These are phyloP conservation scores for Penicillium sp. DNA, from an alignment of 2,329 filamentous ascomycete genomes.

Conservation along the genomic window DNA sequence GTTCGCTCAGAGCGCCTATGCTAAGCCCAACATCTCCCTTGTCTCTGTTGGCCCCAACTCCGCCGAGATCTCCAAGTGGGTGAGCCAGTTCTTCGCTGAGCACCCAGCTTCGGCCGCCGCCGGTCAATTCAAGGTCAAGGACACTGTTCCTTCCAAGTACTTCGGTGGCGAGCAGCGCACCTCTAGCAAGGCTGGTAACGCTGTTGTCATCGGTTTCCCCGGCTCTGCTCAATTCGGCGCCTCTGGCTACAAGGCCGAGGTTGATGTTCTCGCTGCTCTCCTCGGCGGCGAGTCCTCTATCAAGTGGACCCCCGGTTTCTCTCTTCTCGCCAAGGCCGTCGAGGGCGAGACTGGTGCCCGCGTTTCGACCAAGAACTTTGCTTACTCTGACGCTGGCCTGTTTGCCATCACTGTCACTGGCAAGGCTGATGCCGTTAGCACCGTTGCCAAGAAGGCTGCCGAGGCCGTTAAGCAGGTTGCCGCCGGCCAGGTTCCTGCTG, in stretches of 20 bases:
- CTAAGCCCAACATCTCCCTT: slow-evolving; percentile 85
- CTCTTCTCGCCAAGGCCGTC: slow-evolving; percentile 76
- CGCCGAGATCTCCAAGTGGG: slow-evolving; percentile 78
- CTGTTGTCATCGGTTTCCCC: slow-evolving; percentile 86
- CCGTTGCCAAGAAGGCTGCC: slow-evolving; percentile 71
- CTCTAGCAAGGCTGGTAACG: slow-evolving; percentile 70
- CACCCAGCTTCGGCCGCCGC: slow-evolving; percentile 53
- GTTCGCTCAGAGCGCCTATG: slow-evolving; percentile 75
- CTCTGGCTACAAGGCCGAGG: slow-evolving; percentile 80
- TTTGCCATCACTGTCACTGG: slow-evolving; percentile 79
- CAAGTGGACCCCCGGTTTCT: slow-evolving; percentile 96
- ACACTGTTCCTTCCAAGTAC: slow-evolving; percentile 72
- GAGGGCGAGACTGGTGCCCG: slow-evolving; percentile 62
- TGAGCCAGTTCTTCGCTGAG: slow-evolving; percentile 83
- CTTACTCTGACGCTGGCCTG: slow-evolving; percentile 93
- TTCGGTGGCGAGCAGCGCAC: slow-evolving; percentile 92
- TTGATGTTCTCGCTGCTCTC: slow-evolving; percentile 79
- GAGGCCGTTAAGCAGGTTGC: slow-evolving; percentile 79
- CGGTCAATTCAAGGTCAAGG: slow-evolving; percentile 52
- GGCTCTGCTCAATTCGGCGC: slow-evolving; percentile 71
- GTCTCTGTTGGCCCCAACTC: slow-evolving; percentile 83
- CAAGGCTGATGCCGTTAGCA: slow-evolving; percentile 65
- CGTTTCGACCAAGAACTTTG: slow-evolving; percentile 70
- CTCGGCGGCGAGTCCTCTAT: slow-evolving; percentile 86
- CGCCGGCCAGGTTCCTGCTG: slow-evolving; percentile 69